Percentiles rank a stretch among this genome's conserved stretches.
Conservation (phyloP, 176 grass and related monocot genomes). For the Carex parvula region DNA sequence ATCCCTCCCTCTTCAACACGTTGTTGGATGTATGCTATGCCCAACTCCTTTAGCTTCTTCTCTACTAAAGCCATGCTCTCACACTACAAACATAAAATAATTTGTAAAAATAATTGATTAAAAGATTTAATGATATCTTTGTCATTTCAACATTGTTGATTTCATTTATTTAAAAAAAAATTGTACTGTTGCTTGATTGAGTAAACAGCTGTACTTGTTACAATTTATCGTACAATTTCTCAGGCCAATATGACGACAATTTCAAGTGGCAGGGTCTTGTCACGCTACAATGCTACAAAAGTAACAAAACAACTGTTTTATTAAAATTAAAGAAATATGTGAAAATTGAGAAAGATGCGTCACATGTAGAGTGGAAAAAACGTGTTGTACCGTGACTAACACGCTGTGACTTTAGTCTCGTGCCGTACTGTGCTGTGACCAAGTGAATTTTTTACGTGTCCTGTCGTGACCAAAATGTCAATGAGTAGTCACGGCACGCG, state of each 20-base stretch:
- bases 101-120: too few species aligned
- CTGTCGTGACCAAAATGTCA: too few species aligned
- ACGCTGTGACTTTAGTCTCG: too few species aligned
- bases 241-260: not conserved
- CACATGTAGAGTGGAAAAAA: not conserved
- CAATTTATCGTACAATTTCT: not conserved
- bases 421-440: too few species aligned
- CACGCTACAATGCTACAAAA: not conserved
- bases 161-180: too few species aligned
- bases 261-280: not conserved
- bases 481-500: too few species aligned
- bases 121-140: not conserved
- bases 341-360: not conserved
- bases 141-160: not conserved
- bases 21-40: conserved; percentile 40
- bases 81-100: conserved; percentile 29
- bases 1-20: conserved; percentile 70
- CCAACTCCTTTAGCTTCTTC: conserved; percentile 61
- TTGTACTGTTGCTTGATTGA: not conserved
- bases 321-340: not conserved
- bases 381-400: too few species aligned
- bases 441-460: too few species aligned
- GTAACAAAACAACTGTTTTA: not conserved
- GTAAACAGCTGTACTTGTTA: not conserved
- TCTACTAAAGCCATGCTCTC: conserved; percentile 69